phyloP scores from a whole-genome alignment of 768 basidiomycete genomes.

The Leccinum barrowsii region DNA sequence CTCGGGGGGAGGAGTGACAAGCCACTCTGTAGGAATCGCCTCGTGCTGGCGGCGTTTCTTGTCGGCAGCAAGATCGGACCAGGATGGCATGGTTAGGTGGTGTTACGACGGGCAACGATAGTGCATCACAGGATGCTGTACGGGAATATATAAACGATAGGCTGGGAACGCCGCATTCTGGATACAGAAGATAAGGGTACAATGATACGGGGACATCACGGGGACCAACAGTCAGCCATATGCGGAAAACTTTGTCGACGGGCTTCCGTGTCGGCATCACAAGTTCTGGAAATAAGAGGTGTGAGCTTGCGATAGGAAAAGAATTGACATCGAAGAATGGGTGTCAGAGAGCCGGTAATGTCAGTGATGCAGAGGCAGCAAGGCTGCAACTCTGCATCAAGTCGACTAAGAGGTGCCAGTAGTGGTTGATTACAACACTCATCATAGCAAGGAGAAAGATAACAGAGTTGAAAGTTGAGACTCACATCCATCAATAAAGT shows the following conservation, averaged over 20 bases:
- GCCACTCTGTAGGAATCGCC: conserved; percentile 64
- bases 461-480: neutral
- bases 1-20: conserved; percentile 46
- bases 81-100: conserved; percentile 26
- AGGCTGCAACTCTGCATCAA: conserved; percentile 40
- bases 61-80: conserved; percentile 51
- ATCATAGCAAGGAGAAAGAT: conserved; percentile 36
- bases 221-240: neutral
- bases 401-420: conserved; percentile 96
- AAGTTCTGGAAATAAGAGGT: conserved; percentile 10
- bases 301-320: conserved; percentile 16
- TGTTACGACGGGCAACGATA: neutral
- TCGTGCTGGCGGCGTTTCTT: conserved; percentile 53
- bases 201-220: conserved; percentile 1
- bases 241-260: neutral
- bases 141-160: conserved; percentile 5
- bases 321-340: neutral
- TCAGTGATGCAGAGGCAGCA: conserved; percentile 59
- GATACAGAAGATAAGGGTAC: conserved; percentile 6
- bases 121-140: neutral
- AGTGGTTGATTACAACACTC: conserved; percentile 73
- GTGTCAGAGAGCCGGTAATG: conserved; percentile 66
- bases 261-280: neutral
- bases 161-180: conserved; percentile 3
- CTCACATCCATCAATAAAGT: conserved; percentile 10